Conservation (phyloP, 257 asterid species). For the Solanum chaucha region DNA sequence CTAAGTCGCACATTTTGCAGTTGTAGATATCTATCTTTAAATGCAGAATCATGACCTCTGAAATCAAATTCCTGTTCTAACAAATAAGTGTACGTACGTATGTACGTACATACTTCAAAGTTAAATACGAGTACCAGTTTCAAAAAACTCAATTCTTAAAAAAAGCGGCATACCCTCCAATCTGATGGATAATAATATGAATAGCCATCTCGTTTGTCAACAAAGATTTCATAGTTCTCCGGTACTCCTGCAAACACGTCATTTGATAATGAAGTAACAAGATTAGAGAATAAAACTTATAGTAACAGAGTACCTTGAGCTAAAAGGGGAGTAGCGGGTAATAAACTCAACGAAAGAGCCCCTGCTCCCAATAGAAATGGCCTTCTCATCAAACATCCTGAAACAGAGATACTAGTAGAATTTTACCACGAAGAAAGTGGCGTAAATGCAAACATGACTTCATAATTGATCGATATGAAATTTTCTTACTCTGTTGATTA, state of each 20-base stretch:
- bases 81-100: not conserved
- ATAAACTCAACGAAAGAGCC: constrained; percentile 30
- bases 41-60: constrained; percentile 84
- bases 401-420: not conserved
- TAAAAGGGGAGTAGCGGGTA: constrained; percentile 31
- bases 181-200: constrained; percentile 84
- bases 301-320: constrained; percentile 52
- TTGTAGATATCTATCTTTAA: constrained; percentile 75
- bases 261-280: not conserved
- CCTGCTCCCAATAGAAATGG: constrained; percentile 52
- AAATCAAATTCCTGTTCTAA: constrained; percentile 57
- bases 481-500: constrained; percentile 33
- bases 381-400: constrained; percentile 45
- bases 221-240: constrained; percentile 37
- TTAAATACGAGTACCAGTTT: not conserved
- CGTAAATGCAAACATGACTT: not conserved
- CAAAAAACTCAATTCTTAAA: not conserved
- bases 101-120: not conserved
- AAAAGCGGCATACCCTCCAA: constrained; percentile 49
- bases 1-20: constrained; percentile 79
- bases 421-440: not conserved
- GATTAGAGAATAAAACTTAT: not conserved
- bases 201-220: constrained; percentile 77
- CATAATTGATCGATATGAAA: not conserved
- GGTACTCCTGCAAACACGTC: constrained; percentile 35